A percentile compares a stretch with the other conserved stretches of the same genome.
Conservation (phyloP, 768 basidiomycete species). For the Kwoniella mangroviensis region DNA sequence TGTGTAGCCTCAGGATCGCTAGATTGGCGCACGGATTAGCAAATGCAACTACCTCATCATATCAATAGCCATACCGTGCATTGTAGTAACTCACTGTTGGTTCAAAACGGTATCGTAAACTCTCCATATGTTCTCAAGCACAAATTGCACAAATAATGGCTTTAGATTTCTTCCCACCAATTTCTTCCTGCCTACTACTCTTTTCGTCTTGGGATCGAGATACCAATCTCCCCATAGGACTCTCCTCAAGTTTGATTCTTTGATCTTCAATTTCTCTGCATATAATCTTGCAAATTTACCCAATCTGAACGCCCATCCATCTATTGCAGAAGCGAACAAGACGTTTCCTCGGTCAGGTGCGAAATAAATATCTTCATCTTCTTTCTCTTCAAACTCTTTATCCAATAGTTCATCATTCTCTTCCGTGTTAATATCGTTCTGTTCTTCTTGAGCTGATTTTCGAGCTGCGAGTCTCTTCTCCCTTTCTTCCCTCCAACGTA, state of each 20-base stretch:
- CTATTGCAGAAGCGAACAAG: constrained; percentile 91
- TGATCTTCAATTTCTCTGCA: constrained; percentile 84
- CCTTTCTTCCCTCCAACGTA: constrained; percentile 89
- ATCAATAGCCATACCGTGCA: background rate
- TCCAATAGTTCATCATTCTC: constrained; percentile 42
- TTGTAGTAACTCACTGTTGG: constrained; percentile 88
- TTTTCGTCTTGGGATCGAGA: constrained; percentile 92
- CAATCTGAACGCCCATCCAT: constrained; percentile 96
- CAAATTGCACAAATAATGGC: constrained; percentile 95
- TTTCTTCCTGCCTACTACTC: constrained; percentile 87
- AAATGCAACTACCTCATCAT: background rate
- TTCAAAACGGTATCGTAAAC: constrained; percentile 88
- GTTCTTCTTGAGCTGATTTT: constrained; percentile 64
- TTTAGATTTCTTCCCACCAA: constrained; percentile 81
- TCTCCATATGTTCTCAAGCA: constrained; percentile 95
- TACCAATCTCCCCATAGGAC: constrained; percentile 98
- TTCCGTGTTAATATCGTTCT: constrained; percentile 28
- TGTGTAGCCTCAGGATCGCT: constrained; percentile 87
- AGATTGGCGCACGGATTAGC: background rate
- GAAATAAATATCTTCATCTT: constrained; percentile 97
- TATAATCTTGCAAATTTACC: constrained; percentile 93
- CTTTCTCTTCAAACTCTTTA: constrained; percentile 86
- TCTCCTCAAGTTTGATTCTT: constrained; percentile 79
- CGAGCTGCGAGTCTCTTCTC: constrained; percentile 75
- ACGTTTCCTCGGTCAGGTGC: constrained; percentile 95